phyloP scores from a whole-genome alignment of 2,329 filamentous ascomycete genomes.

The Tolypocladium ophioglossoides region DNA sequence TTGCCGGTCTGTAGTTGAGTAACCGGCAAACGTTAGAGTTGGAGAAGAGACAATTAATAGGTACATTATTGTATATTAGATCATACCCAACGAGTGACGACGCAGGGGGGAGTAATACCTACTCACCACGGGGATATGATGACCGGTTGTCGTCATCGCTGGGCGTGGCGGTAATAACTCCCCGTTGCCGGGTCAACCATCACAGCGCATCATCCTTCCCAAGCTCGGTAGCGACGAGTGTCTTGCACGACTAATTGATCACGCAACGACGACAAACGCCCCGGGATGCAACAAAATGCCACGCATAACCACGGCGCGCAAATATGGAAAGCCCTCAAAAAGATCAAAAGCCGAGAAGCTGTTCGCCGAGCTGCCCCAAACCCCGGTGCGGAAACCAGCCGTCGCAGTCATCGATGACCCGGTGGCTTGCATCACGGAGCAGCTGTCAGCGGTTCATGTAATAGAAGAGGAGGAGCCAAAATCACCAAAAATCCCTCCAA shows the following conservation, averaged over 20 bases:
- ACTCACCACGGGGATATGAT: no score
- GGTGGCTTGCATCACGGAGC: constrained; percentile 22
- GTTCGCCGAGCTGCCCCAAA: constrained; percentile 41
- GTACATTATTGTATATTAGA: no score
- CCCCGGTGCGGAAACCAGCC: constrained; percentile 28
- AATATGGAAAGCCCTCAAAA: constrained; percentile 40
- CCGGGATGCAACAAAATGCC: constrained; percentile 27
- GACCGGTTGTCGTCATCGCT: no score
- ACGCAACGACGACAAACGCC: not conserved
- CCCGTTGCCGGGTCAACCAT: not conserved
- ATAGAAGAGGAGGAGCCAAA: constrained; percentile 7
- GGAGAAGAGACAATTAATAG: no score
- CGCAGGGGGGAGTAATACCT: no score
- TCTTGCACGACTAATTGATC: not conserved
- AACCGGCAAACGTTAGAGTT: no score
- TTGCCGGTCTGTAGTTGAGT: no score
- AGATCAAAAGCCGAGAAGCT: constrained; percentile 35
- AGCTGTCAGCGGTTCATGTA: constrained; percentile 21
- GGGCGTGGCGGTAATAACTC: no score
- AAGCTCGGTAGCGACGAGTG: not conserved
- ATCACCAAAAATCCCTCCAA: not conserved
- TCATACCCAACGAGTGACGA: no score
- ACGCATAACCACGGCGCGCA: constrained; percentile 29
- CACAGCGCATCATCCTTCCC: not conserved
- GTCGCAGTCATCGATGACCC: constrained; percentile 10